Conservation (phyloP, 2,329 filamentous ascomycete genomes). For the Alternaria sp. region DNA sequence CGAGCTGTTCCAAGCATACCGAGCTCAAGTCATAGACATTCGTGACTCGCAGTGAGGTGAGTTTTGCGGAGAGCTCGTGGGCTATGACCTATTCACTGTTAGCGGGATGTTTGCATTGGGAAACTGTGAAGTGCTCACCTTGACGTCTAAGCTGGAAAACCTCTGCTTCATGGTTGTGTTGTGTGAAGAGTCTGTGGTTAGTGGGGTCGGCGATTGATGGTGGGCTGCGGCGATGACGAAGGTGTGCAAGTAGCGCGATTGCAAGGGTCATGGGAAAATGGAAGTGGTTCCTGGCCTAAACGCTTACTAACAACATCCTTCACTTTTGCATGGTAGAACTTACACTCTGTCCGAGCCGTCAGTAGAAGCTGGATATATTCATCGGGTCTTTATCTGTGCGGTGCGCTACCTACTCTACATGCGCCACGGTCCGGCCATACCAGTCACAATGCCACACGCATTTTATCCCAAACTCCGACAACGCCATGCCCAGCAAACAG, state of each 20-base stretch:
- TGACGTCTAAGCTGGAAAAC: slow-evolving; percentile 80
- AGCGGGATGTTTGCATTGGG: neutral
- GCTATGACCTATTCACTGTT: slow-evolving; percentile 75
- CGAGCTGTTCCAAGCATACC: slow-evolving; percentile 46
- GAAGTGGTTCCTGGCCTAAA: slow-evolving; percentile 13
- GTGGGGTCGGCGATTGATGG: slow-evolving; percentile 27
- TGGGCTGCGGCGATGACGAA: slow-evolving; percentile 40
- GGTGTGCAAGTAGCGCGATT: slow-evolving; percentile 25
- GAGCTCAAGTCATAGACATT: slow-evolving; percentile 97
- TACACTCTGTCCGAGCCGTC: neutral
- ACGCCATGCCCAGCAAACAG: slow-evolving; percentile 33
- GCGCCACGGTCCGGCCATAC: slow-evolving; percentile 12
- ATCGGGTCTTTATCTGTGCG: slow-evolving; percentile 4
- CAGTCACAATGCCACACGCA: slow-evolving; percentile 23
- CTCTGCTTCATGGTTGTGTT: slow-evolving; percentile 72
- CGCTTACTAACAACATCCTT: slow-evolving; percentile 16
- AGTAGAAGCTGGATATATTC: slow-evolving; percentile 13
- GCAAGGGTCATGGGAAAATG: slow-evolving; percentile 31
- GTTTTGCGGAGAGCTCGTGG: slow-evolving; percentile 81
- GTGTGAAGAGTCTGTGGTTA: slow-evolving; percentile 36
- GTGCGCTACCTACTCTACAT: slow-evolving; percentile 16
- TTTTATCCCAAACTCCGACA: slow-evolving; percentile 35
- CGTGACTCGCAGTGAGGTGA: slow-evolving; percentile 80
- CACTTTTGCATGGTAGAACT: neutral
- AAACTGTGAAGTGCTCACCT: slow-evolving; percentile 52